phyloP scores from a whole-genome alignment of 1,284 basidiomycete genomes.

The Takashimella tepidaria region DNA sequence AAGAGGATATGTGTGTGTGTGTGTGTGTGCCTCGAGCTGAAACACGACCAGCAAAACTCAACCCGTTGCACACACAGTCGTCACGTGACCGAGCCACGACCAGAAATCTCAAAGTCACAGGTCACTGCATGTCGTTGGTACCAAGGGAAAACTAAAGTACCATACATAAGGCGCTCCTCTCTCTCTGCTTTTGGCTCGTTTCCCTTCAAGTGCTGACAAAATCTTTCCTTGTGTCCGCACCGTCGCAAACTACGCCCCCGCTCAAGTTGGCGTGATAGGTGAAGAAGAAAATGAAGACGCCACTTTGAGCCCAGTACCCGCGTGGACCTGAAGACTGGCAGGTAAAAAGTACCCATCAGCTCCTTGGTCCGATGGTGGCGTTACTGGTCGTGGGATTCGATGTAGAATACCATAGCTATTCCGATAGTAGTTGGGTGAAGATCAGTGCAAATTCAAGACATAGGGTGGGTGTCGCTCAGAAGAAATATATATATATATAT shows the following conservation, averaged over 20 bases:
- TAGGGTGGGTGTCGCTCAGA: not conserved
- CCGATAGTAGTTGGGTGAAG: not conserved
- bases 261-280: not conserved
- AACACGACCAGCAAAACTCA: not conserved
- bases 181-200: no score
- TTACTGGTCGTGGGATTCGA: slow-evolving; percentile 64
- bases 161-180: no score
- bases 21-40: not conserved
- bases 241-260: no score
- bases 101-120: no score
- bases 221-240: no score
- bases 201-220: no score
- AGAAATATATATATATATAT: not conserved
- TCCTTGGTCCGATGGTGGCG: slow-evolving; percentile 19
- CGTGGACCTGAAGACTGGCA: not conserved
- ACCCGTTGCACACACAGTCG: no score
- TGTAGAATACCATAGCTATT: slow-evolving; percentile 67
- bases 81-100: no score
- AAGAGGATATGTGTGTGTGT: not conserved
- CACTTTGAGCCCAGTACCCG: not conserved
- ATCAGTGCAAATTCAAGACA: not conserved
- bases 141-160: no score
- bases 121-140: no score
- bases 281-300: not conserved
- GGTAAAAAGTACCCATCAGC: slow-evolving; percentile 26